These are phyloP conservation scores for Trypanosoma conorhini DNA, from an alignment of 208 protist genomes.

Conservation along the genomic window DNA sequence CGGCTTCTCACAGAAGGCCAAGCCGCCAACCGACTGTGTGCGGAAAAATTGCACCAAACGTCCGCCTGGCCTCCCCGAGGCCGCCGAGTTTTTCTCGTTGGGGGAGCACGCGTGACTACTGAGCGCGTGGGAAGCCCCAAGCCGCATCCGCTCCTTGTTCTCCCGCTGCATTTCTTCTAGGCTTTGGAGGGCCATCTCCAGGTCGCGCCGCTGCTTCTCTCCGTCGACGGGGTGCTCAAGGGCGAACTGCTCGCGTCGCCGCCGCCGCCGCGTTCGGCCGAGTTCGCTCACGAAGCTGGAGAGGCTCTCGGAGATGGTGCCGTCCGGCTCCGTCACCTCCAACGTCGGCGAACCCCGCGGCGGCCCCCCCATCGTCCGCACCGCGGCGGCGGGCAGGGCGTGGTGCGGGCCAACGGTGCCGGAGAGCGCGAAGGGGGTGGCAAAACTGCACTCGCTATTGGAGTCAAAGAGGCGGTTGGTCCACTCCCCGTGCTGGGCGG, in stretches of 20 bases:
- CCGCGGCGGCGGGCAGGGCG: too few species aligned
- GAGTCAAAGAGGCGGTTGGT: not conserved
- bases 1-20: not conserved
- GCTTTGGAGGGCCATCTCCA: conserved; percentile 43
- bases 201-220: conserved; percentile 34
- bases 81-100: not conserved
- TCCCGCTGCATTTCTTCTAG: conserved; percentile 74
- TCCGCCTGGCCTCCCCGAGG: not conserved
- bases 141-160: conserved; percentile 61
- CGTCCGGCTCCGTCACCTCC: not conserved
- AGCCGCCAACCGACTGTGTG: conserved; percentile 7
- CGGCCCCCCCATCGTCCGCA: not conserved
- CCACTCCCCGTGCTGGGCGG: not conserved
- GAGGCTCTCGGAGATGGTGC: conserved; percentile 34
- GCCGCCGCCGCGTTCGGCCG: conserved; percentile 37
- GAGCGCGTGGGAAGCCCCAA: conserved; percentile 17
- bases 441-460: not conserved
- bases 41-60: not conserved
- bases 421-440: not conserved
- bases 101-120: not conserved
- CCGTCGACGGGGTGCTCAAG: conserved; percentile 9
- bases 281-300: conserved; percentile 36
- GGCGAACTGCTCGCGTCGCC: conserved; percentile 10
- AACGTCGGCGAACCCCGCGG: not conserved
- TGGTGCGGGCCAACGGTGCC: not conserved